These are phyloP conservation scores for Actinomucor elegans DNA, from an alignment of 371 early-diverging fungal species.

Conservation along the genomic window DNA sequence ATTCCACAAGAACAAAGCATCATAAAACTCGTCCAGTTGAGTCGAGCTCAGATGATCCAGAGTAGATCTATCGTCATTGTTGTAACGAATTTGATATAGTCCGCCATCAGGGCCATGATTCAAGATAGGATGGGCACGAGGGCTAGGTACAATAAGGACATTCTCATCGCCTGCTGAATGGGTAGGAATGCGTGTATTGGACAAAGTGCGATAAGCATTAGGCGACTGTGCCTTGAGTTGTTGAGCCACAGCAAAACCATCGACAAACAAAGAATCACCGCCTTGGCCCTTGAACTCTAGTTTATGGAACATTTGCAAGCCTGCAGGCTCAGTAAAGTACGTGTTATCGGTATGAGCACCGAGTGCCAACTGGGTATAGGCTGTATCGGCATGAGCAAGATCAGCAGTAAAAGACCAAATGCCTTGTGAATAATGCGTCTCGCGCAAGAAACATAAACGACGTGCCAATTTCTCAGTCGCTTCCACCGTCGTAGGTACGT, in stretches of 20 bases:
- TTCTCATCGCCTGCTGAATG: constrained; percentile 86
- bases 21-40: constrained; percentile 68
- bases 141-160: constrained; percentile 68
- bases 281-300: constrained; percentile 73
- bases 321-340: constrained; percentile 88
- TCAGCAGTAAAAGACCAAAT: constrained; percentile 88
- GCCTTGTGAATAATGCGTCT: constrained; percentile 78
- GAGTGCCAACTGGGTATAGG: constrained; percentile 78
- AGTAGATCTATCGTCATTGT: constrained; percentile 84
- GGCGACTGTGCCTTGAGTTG: constrained; percentile 61
- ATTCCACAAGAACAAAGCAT: constrained; percentile 74
- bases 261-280: constrained; percentile 82
- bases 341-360: constrained; percentile 91
- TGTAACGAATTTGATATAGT: constrained; percentile 80
- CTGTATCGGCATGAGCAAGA: constrained; percentile 84
- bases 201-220: constrained; percentile 65
- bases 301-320: constrained; percentile 88
- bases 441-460: constrained; percentile 75
- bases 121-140: constrained; percentile 65
- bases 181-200: constrained; percentile 59
- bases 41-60: constrained; percentile 52
- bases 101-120: constrained; percentile 60
- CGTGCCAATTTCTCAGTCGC: constrained; percentile 69
- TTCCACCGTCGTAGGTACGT: constrained; percentile 67
- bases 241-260: constrained; percentile 77